Evolutionary conservation across 2,329 filamentous ascomycete genomes (phyloP).

Genomic region (Chaetomium sp.): DNA sequence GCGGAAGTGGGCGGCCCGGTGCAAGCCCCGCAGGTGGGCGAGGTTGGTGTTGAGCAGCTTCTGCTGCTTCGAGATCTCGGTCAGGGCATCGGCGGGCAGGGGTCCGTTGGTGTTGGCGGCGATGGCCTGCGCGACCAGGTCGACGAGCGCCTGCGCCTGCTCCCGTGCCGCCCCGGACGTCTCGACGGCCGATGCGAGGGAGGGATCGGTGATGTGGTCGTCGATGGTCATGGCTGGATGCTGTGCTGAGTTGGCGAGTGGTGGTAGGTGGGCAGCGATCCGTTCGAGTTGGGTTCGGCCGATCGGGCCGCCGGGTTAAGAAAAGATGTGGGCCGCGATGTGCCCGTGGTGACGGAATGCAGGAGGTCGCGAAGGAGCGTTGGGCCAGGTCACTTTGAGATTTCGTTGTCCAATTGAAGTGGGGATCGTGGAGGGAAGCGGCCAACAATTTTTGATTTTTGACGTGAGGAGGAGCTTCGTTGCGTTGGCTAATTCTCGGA

Average conservation of each 20-base stretch:
- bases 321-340: slow-evolving; percentile 14
- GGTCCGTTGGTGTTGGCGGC: slow-evolving; percentile 47
- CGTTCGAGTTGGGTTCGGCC: neutral
- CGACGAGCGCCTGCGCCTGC: slow-evolving; percentile 69
- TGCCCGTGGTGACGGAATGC: slow-evolving; percentile 3
- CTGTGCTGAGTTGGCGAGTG: neutral
- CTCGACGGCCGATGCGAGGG: slow-evolving; percentile 68
- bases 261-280: neutral
- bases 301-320: slow-evolving; percentile 1
- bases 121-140: slow-evolving; percentile 49
- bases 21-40: slow-evolving; percentile 77
- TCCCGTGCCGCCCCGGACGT: slow-evolving; percentile 73
- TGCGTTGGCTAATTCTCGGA: slow-evolving; percentile 1
- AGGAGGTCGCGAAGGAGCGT: neutral
- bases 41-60: slow-evolving; percentile 79
- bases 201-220: slow-evolving; percentile 60
- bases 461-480: neutral
- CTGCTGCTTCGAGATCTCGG: slow-evolving; percentile 71
- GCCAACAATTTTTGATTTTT: neutral
- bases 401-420: neutral
- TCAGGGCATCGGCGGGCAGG: slow-evolving; percentile 51
- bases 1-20: slow-evolving; percentile 77
- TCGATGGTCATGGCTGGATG: slow-evolving; percentile 22
- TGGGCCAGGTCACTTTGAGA: neutral
- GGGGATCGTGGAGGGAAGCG: neutral